Conservation (phyloP, 2,329 filamentous ascomycete species). For the Rhynchosporium graminicola region DNA sequence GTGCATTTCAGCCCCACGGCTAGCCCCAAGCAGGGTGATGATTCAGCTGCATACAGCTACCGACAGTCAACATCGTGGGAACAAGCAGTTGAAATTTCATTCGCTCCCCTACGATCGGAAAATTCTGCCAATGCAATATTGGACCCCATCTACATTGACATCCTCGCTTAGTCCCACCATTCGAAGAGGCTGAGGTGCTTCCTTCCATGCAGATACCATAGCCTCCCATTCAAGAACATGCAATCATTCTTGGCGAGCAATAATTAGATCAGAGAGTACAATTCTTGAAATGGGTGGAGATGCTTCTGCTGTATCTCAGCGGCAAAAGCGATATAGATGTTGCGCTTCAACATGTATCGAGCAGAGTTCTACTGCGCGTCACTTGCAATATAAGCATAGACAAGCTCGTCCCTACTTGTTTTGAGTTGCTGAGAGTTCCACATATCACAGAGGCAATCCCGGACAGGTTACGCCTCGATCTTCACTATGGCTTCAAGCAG, state of each 20-base stretch:
- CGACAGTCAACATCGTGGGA: background rate
- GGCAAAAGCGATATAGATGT: background rate
- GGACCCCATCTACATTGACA: background rate
- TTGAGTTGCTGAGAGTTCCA: too few species aligned
- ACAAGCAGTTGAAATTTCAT: background rate
- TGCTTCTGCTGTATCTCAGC: background rate
- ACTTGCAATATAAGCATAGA: conserved; percentile 2
- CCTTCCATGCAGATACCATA: too few species aligned
- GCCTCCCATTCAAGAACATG: too few species aligned
- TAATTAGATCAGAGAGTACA: too few species aligned
- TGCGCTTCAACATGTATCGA: background rate
- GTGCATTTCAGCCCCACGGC: background rate
- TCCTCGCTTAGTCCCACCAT: too few species aligned
- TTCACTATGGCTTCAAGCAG: background rate
- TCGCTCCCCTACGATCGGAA: background rate
- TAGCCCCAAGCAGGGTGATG: conserved; percentile 7
- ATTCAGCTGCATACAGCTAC: conserved; percentile 3
- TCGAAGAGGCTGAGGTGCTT: too few species aligned
- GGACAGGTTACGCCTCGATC: background rate
- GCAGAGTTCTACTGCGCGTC: background rate
- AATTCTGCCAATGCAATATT: background rate
- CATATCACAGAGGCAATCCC: too few species aligned
- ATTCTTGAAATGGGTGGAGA: background rate
- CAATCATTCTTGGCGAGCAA: too few species aligned
- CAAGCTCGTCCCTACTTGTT: background rate